A percentile compares a stretch with the other conserved stretches of the same genome.
These are phyloP conservation scores for Fomitopsis pinicola DNA, from an alignment of 1,284 basidiomycete species.

Conservation along the genomic window DNA sequence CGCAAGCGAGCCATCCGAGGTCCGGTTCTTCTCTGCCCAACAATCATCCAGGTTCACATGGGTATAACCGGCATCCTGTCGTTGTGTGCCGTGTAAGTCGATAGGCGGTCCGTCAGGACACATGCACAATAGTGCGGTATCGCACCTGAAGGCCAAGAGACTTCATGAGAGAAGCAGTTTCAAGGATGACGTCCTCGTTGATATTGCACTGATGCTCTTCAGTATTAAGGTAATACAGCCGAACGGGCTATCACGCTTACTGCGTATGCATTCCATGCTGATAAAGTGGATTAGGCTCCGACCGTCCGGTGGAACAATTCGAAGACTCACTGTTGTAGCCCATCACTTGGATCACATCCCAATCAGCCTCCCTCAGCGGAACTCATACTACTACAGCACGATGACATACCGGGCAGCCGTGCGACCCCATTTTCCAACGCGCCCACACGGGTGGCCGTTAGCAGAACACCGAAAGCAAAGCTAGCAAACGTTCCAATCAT, in stretches of 20 bases:
- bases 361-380: background rate
- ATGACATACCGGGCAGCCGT: slow-evolving; percentile 17
- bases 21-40: slow-evolving; percentile 30
- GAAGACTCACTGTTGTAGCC: slow-evolving; percentile 29
- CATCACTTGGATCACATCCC: slow-evolving; percentile 16
- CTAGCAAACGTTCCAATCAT: background rate
- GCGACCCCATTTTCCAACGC: slow-evolving; percentile 17
- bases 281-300: background rate
- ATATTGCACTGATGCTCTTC: slow-evolving; percentile 28
- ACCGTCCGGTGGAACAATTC: background rate
- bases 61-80: slow-evolving; percentile 31
- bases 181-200: slow-evolving; percentile 27
- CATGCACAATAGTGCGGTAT: background rate
- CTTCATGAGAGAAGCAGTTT: slow-evolving; percentile 30
- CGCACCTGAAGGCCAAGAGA: slow-evolving; percentile 30
- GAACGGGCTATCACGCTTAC: slow-evolving; percentile 8
- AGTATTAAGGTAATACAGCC: slow-evolving; percentile 12
- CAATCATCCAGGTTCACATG: slow-evolving; percentile 36
- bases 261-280: slow-evolving; percentile 31
- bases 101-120: no score
- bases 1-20: slow-evolving; percentile 22
- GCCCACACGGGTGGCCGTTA: background rate
- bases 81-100: background rate
- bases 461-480: background rate
- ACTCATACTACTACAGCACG: background rate